Evolutionary conservation across 2,329 filamentous ascomycete species (phyloP), one percentile per base, ranked within the genome.

Genomic region (Ophiostoma quercus): DNA sequence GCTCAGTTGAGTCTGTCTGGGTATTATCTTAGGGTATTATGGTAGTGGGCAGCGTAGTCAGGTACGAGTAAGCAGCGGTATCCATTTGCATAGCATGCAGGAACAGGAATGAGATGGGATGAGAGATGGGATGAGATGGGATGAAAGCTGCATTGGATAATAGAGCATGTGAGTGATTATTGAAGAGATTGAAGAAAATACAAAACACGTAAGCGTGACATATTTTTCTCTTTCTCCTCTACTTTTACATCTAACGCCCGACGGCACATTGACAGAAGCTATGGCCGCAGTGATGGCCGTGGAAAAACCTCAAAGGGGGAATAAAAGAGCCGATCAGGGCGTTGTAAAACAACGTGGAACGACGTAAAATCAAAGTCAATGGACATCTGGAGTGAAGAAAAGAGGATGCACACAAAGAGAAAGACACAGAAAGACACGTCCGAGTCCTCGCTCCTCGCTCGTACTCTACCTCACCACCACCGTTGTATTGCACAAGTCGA

Each of bases 321-420:
- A 57, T 22, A 12, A 57, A 57, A 22, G 51, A 57, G 51, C 51
- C 8, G 51, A 57, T 57, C 51, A 47, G 51, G 51, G 51, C 51
- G 51, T 14, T 57, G 51, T 14, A 57, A 57, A 57, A 57, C 51
- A 57, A 57, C 51, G 22, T 57, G 51, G 51, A 29, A 57, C 22
- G 11, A 12, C 51, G 12, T 16, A 57, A 25, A 57, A 11, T 12
- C 51, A 57, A 8, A 25, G n/a, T 9, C n/a, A 57, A 25, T n/a
- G n/a, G 3, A 29, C 34, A 29, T 34, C 34, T 34, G 34, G 5
- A 34, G 5, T 34, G 25, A 2, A 57, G 22, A 29, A 57, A 4
- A 25, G 9, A 12, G 19, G 5, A 43, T 6, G 41, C 41, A 43
- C 5, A n/a, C 7, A 16, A 16, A 43, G 41, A n/a, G 16, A n/a